Base-by-base conservation (phyloP, 73 alveolate species). In the Symbiodinium pilosum region DNA sequence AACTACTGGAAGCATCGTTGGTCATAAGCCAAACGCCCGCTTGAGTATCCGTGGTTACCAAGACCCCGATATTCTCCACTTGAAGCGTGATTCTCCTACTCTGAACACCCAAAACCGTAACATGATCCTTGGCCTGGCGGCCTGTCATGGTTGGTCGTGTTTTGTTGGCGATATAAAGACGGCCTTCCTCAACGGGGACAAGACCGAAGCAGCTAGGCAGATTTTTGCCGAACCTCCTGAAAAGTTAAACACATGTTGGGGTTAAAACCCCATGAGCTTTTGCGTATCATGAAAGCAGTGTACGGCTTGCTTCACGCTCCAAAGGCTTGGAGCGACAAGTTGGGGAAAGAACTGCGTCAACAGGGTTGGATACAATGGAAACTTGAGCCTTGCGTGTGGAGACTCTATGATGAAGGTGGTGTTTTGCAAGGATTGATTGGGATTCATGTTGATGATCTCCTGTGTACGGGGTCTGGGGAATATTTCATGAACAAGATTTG, bases 351-450 rank as follows among this genome's bases (percentile, higher is more conserved):
- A 0, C 43, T 84, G 42, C 64, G n/a, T 1, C 75, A 43, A 16
- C 92, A 84, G 42, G 92, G 92, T 5, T 84, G 92, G 92, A 3
- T 84, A 0, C 0, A 34, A 43, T 84, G 75, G 0, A 42, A 8
- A 84, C 54, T 84, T 34, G 92, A 84, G n/a, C 92, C 92, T 0
- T 84, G 92, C 28, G 92, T 84, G 4, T 84, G 92, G 92, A 26
- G 43, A 6, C n/a, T 84, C 41, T 84, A 21, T 42, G n/a, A n/a
- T n/a, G 42, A 40, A 6, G 43, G 43, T 3, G 92, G n/a, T 3
- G 9, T 7, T 0, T 43, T 84, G 43, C 9, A 26, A 28, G 92
- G 92, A 0, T 12, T 84, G 8, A 84, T 84, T 26, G 92, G 92
- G 2, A 71, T 54, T 83, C 89, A 83, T 83, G 89, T 83, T 34